Evolutionary conservation across 805 yeast species (phyloP).

Genomic region (Cyberlindnera misumaiensis): DNA sequence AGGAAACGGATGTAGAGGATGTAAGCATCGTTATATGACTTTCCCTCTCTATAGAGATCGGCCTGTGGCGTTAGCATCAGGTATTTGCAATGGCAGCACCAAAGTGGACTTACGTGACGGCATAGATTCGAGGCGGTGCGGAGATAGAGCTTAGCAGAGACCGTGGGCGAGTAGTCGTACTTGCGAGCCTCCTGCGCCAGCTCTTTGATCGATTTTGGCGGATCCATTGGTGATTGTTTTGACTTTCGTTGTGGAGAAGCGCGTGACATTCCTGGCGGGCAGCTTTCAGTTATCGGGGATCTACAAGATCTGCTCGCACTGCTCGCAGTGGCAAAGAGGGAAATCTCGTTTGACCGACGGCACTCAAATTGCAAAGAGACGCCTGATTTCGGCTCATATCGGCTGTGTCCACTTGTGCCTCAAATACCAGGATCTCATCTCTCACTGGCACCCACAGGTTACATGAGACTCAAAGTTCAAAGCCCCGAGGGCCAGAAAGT

Average conservation of each 20-base stretch:
- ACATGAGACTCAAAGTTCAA: conserved; percentile 35
- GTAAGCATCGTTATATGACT: conserved; percentile 43
- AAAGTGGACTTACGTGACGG: conserved; percentile 30
- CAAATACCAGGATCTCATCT: no score
- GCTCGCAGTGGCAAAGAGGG: no score
- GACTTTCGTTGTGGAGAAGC: no score
- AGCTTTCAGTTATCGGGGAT: no score
- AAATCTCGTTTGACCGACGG: no score
- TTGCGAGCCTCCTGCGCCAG: conserved; percentile 42
- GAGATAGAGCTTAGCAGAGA: conserved; percentile 49
- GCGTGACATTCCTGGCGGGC: no score
- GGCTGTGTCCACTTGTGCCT: no score
- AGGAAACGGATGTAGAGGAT: conserved; percentile 51
- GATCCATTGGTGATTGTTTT: conserved; percentile 2
- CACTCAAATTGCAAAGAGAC: no score
- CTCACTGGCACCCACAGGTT: no score
- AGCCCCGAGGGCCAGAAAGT: conserved; percentile 25
- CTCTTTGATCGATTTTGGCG: conserved; percentile 22
- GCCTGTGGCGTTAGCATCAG: conserved; percentile 26
- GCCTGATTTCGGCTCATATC: no score
- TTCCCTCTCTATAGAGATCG: conserved; percentile 35
- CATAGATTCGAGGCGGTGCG: conserved; percentile 43
- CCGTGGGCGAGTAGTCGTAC: conserved; percentile 44
- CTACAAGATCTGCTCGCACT: no score
- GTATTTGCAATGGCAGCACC: not conserved